These are phyloP conservation scores for Wickerhamomyces canadensis DNA, from an alignment of 805 yeast species.

Conservation along the genomic window DNA sequence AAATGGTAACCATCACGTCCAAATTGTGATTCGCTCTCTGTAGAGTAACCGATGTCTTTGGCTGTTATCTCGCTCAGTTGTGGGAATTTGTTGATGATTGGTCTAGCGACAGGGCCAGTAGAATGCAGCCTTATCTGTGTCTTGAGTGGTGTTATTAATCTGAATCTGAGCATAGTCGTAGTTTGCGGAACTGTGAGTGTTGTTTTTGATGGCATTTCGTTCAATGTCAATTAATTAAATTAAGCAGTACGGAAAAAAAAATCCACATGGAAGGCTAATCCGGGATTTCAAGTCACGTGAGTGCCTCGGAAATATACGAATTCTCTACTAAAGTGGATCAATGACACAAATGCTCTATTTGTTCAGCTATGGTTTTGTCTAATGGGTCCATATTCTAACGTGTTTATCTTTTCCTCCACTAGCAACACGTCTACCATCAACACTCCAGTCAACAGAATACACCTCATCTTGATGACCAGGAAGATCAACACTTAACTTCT, in stretches of 20 bases:
- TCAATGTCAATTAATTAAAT: too few species aligned
- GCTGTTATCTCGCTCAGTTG: conserved; percentile 25
- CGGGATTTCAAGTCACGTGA: too few species aligned
- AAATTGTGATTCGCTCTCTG: conserved; percentile 16
- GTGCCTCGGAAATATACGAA: too few species aligned
- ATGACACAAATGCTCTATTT: too few species aligned
- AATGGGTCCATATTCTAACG: conserved; percentile 91
- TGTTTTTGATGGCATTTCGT: neutral
- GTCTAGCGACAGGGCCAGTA: conserved; percentile 1
- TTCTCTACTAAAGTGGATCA: too few species aligned
- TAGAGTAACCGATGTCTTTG: conserved; percentile 22
- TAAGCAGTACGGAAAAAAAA: too few species aligned
- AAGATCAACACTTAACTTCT: conserved; percentile 78
- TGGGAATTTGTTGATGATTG: conserved; percentile 19
- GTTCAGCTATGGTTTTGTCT: too few species aligned
- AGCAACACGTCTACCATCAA: conserved; percentile 90
- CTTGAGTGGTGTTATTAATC: neutral
- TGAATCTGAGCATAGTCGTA: neutral
- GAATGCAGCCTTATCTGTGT: conserved; percentile 13
- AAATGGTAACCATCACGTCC: conserved; percentile 29
- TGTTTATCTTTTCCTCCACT: conserved; percentile 97
- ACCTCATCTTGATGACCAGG: conserved; percentile 98
- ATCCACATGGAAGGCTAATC: too few species aligned
- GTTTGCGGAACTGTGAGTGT: neutral
- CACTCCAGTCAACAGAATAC: conserved; percentile 96